These are phyloP conservation scores for Cladosporium sphaerospermum DNA, from an alignment of 2,329 filamentous ascomycete species.

Conservation along the genomic window DNA sequence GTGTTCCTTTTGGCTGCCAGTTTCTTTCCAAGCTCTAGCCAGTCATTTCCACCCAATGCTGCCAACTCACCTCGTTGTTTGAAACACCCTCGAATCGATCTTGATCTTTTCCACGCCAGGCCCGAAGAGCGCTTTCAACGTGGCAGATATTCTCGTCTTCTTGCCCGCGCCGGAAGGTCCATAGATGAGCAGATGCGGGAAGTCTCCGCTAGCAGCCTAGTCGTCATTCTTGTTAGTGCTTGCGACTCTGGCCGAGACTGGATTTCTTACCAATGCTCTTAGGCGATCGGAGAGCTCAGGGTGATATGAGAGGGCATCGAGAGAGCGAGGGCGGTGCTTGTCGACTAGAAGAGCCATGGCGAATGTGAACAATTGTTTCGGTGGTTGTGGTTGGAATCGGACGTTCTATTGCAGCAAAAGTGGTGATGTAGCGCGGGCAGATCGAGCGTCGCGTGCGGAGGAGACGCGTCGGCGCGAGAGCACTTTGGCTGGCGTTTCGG, in stretches of 20 bases:
- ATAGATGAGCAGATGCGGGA: constrained; percentile 94
- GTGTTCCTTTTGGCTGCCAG: neutral
- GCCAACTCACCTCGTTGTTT: constrained; percentile 55
- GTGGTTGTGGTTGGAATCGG: too few species aligned
- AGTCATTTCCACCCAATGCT: too few species aligned
- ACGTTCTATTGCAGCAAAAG: too few species aligned
- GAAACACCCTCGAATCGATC: constrained; percentile 94
- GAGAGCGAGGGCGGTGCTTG: constrained; percentile 62
- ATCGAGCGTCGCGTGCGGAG: too few species aligned
- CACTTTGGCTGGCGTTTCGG: too few species aligned
- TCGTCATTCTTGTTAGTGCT: neutral
- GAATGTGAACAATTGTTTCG: neutral
- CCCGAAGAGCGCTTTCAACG: constrained; percentile 89
- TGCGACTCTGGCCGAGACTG: neutral
- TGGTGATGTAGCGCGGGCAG: too few species aligned
- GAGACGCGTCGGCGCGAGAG: too few species aligned
- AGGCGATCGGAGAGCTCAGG: constrained; percentile 80
- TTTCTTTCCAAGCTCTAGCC: too few species aligned
- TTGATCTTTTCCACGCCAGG: constrained; percentile 99
- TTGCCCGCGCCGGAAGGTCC: constrained; percentile 95
- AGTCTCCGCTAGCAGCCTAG: constrained; percentile 92
- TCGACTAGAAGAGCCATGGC: constrained; percentile 60
- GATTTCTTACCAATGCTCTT: constrained; percentile 64
- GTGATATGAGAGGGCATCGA: constrained; percentile 80
- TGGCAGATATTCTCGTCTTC: constrained; percentile 94